phyloP scores from a whole-genome alignment of 139 green algal species.

The Micractinium sp. region DNA sequence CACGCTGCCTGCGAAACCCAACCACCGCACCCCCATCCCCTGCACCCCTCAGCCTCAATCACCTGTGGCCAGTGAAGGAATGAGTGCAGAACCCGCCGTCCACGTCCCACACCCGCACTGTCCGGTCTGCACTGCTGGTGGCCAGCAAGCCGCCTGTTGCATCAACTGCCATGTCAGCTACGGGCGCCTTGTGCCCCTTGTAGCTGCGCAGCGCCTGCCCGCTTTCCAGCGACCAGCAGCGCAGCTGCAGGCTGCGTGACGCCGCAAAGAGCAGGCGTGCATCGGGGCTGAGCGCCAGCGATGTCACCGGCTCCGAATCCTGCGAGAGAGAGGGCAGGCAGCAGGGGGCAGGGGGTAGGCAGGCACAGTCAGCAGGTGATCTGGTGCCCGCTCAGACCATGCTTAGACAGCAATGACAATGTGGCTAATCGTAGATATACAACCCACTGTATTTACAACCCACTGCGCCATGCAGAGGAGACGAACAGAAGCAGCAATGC shows the following conservation, averaged over 20 bases:
- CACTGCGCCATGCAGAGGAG: no score
- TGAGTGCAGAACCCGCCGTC: conserved; percentile 91
- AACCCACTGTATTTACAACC: no score
- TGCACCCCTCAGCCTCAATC: background rate
- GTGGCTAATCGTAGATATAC: no score
- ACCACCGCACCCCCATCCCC: background rate
- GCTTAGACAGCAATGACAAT: no score
- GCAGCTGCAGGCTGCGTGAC: conserved; percentile 79
- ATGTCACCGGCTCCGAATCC: conserved; percentile 91
- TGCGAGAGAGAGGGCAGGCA: conserved; percentile 19
- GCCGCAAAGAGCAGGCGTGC: conserved; percentile 73
- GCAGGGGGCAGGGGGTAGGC: background rate
- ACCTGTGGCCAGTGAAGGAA: conserved; percentile 84
- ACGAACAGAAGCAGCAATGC: no score
- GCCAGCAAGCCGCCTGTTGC: conserved; percentile 80
- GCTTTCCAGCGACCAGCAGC: conserved; percentile 70
- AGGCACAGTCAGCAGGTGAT: background rate
- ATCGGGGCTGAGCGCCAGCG: conserved; percentile 80
- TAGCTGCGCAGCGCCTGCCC: conserved; percentile 59
- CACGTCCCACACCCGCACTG: conserved; percentile 80
- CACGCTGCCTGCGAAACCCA: background rate
- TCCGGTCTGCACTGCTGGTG: conserved; percentile 76
- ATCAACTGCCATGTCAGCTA: conserved; percentile 85
- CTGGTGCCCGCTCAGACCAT: no score
- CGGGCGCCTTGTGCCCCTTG: conserved; percentile 79